Evolutionary conservation across 805 yeast genomes (phyloP), one percentile per base, ranked within the genome.

Genomic region (Candida jianshihensis): DNA sequence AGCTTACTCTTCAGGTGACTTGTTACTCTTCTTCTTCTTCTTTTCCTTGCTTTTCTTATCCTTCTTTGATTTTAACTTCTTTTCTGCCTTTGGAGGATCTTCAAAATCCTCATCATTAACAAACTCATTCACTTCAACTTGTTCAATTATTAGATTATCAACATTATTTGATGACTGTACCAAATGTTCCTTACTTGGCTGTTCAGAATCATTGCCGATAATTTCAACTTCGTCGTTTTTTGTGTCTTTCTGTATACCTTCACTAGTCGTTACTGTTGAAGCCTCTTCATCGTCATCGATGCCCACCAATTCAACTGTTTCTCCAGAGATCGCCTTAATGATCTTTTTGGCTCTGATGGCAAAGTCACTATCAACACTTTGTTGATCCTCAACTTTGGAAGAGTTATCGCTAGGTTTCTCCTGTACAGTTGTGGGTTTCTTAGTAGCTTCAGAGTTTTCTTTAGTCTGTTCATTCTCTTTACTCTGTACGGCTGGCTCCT

Each of bases 41-140:
- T 33, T 44, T 38, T 22, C 12, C 25, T 36, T 35, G 22, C 13
- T 26, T 24, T 26, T 31, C 26, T 26, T 19, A 32, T 22, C 24
- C 30, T 26, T 27, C 26, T 19, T 19, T 11, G 2, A 16, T 27
- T 22, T 36, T n/a, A n/a, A n/a, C n/a, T n/a, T n/a, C n/a, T n/a
- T 34, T 34, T 30, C 18, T 24, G 6, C 19, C 27, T 26, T 34
- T 27, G 26, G 6, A 12, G 40, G 25, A 34, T 39, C 35, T 7
- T 13, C 30, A 14, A 22, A 37, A 17, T 38, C 42, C 6, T 40
- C 42, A 7, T 44, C 38, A 5, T 44, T 37, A 5, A 57, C 47
- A 40, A 48, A 57, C 22, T 61, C 65, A 1, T 56, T 46, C 4
- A 68, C 72, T 48, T 69, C 69, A 10, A 68, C 68, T 35, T 63